phyloP scores from a whole-genome alignment of 108 stramenopile species.

The Pseudonitzschia pungens region DNA sequence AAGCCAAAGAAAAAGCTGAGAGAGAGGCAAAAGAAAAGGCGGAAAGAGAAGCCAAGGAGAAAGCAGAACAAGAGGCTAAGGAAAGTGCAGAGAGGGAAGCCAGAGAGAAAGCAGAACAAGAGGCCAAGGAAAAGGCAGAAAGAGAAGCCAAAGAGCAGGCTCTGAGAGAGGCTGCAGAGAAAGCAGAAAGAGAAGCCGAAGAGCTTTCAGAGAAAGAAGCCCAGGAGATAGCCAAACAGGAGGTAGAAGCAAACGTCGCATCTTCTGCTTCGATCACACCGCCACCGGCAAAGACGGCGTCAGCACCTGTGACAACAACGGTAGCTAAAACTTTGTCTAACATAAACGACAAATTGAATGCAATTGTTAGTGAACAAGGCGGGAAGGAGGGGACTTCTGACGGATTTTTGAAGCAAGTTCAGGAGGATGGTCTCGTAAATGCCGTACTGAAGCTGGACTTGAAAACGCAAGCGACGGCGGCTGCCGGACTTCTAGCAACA shows the following conservation, averaged over 20 bases:
- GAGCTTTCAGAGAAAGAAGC: not conserved
- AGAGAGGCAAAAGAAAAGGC: not conserved
- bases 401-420: not conserved
- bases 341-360: not conserved
- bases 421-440: not conserved
- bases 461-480: constrained; percentile 2
- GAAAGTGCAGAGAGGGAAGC: too few species aligned
- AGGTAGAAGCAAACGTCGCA: not conserved
- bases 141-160: not conserved
- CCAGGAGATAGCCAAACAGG: not conserved
- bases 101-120: too few species aligned
- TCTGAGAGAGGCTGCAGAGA: not conserved
- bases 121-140: not conserved
- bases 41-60: constrained; percentile 4
- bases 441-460: not conserved
- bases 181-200: not conserved
- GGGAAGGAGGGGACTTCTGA: not conserved
- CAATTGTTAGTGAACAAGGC: not conserved
- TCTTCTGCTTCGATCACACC: constrained; percentile 9
- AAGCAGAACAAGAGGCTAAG: too few species aligned
- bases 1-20: constrained; percentile 1
- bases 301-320: not conserved
- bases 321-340: not conserved
- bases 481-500: not conserved
- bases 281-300: not conserved